Base-by-base conservation (phyloP, 352 stramenopile genomes). In the Phytophthora hybrid region DNA sequence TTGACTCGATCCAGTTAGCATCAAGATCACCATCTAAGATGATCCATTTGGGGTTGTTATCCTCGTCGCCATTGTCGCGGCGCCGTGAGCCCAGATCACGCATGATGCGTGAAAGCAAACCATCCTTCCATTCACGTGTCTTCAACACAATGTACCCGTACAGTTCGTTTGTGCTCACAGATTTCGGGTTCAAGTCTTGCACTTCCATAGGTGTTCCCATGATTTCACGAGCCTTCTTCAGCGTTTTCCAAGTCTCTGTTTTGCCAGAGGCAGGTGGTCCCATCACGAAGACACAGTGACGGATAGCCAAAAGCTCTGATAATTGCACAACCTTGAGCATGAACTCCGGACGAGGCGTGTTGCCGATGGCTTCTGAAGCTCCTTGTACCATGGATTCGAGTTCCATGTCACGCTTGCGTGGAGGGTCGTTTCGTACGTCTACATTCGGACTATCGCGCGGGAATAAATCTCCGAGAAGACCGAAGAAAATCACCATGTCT, bases 1-100 rank as follows among this genome's bases (percentile, higher is more conserved):
- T 99, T 0, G 90, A 98, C 73, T 99, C 97, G 66, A 99, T 99
- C 97, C 97, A 99, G 78, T 98, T 98, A n/a, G 97, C 95, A 80
- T 99, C 97, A 3, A 99, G 73, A 80, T 99, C 97, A 54, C 97
- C 97, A 64, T 99, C 97, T 5, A 99, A 80, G 67, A 99, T 93
- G 61, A 99, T 98, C 97, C 97, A 99, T 74, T 99, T 99, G 14
- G 94, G 93, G 23, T 98, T 98, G 65, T 92, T 93, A 62, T 96
- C 89, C 71, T 96, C 89, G 52, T 96, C 89, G 5, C 89, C 89
- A 53, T 95, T 96, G 44, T 96, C 89, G 47, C 97, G 89, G 4
- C 92, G 89, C 14, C 96, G 89, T 6, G 95, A 97, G 14, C 93
- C 96, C 23, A 99, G 72, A 69, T 99, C 93, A 21, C 97, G 90